Evolutionary conservation across 1,284 basidiomycete genomes (phyloP).

Genomic region (Pseudozyma thailandica): DNA sequence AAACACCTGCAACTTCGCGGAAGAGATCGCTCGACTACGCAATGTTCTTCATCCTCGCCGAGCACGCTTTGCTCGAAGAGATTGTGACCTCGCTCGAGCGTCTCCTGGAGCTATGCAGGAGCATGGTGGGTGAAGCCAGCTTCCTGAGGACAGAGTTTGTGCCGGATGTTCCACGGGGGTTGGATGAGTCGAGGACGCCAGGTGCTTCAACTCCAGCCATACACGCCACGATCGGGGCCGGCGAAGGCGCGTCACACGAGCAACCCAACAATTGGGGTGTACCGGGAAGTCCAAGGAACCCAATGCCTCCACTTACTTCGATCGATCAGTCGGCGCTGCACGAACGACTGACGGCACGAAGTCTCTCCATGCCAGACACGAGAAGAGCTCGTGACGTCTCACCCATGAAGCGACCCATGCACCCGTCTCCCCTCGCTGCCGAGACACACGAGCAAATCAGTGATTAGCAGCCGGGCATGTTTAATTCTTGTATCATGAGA

Average conservation of each 20-base stretch:
- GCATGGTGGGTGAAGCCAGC: constrained; percentile 58
- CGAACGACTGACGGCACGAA: background rate
- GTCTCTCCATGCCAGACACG: background rate
- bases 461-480: too few relatives aligned
- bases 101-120: constrained; percentile 50
- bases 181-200: constrained; percentile 14
- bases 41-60: constrained; percentile 59
- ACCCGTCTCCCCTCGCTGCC: constrained; percentile 17
- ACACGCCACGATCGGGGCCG: background rate
- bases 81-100: constrained; percentile 51
- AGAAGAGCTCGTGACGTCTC: constrained; percentile 4
- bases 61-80: constrained; percentile 58
- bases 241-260: too few relatives aligned
- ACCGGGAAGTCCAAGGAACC: too few relatives aligned
- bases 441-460: constrained; percentile 2
- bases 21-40: constrained; percentile 37
- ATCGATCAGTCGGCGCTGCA: too few relatives aligned
- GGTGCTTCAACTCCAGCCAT: constrained; percentile 10
- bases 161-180: constrained; percentile 5
- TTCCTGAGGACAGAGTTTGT: constrained; percentile 47
- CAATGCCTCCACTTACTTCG: too few relatives aligned
- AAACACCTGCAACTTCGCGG: constrained; percentile 12
- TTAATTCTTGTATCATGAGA: background rate
- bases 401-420: constrained; percentile 12
- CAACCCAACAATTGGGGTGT: too few relatives aligned